Conservation (phyloP, 1,284 basidiomycete species). For the Cryptococcus deneoformans region DNA sequence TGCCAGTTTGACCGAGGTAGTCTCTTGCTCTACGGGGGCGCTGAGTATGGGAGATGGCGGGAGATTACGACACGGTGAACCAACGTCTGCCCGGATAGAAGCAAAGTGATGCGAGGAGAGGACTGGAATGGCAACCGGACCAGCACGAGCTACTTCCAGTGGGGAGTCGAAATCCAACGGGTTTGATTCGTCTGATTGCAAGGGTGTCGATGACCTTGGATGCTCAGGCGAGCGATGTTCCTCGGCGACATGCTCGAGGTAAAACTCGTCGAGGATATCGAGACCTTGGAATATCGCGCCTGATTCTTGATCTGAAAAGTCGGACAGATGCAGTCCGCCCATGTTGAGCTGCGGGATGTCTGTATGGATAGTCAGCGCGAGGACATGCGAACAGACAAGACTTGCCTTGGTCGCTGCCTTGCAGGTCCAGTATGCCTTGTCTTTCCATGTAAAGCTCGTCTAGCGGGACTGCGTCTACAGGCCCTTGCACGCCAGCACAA, state of each 20-base stretch:
- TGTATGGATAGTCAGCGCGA: slow-evolving; percentile 1
- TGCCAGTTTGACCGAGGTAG: not conserved
- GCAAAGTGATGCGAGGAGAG: slow-evolving; percentile 15
- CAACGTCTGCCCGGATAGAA: slow-evolving; percentile 22
- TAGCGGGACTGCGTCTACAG: not conserved
- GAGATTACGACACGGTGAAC: slow-evolving; percentile 21
- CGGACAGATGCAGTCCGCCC: slow-evolving; percentile 34
- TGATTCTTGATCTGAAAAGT: slow-evolving; percentile 38
- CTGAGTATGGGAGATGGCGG: slow-evolving; percentile 5
- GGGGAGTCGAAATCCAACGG: slow-evolving; percentile 12
- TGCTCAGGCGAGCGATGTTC: no score
- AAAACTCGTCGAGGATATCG: not conserved
- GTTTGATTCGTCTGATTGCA: no score
- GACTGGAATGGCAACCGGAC: slow-evolving; percentile 34
- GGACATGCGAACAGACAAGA: not conserved
- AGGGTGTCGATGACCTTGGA: no score
- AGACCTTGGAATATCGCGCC: not conserved
- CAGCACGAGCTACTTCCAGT: slow-evolving; percentile 30
- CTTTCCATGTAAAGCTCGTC: not conserved
- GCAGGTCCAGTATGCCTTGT: not conserved
- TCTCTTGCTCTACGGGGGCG: not conserved
- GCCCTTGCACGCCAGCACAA: not conserved
- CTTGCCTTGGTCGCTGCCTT: slow-evolving; percentile 16
- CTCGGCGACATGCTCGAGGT: not conserved
- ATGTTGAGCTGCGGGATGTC: slow-evolving; percentile 26